Percentiles rank a stretch among this genome's conserved stretches.
Evolutionary conservation across 148 eudicot genomes (phyloP).

Genomic region (Polygonum aviculare): DNA sequence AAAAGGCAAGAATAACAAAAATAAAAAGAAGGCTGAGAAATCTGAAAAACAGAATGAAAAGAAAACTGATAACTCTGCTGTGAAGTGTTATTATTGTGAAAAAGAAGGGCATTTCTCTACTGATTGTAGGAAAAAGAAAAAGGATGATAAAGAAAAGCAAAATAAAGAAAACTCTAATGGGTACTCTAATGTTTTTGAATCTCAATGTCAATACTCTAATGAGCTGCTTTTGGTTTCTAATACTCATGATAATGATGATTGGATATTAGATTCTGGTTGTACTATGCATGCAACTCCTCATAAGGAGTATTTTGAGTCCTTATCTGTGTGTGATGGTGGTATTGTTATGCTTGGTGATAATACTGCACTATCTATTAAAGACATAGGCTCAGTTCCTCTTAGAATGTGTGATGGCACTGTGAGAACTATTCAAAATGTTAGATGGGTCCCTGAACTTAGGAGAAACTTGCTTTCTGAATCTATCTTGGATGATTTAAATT

Average conservation of each 20-base stretch:
- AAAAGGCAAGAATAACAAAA: too few relatives aligned
- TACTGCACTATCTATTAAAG: not conserved
- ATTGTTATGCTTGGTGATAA: not conserved
- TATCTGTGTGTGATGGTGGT: not conserved
- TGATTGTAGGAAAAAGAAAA: not conserved
- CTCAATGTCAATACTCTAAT: not conserved
- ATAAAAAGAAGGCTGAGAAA: too few relatives aligned
- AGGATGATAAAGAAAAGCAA: not conserved
- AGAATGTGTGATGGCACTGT: not conserved
- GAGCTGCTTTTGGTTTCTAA: not conserved
- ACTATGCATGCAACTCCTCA: not conserved
- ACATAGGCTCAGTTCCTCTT: not conserved
- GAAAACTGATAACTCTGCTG: not conserved
- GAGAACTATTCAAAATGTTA: not conserved
- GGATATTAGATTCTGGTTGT: not conserved
- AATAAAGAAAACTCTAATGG: not conserved
- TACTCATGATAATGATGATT: not conserved
- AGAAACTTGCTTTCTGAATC: not conserved
- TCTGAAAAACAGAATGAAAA: too few relatives aligned
- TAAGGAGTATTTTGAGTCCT: not conserved
- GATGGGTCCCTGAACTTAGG: not conserved
- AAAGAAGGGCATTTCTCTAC: not conserved
- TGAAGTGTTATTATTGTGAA: not conserved
- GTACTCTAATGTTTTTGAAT: not conserved
- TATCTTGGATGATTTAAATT: not conserved